Percentiles rank a stretch among this genome's conserved stretches.
phyloP scores from a whole-genome alignment of 2,329 filamentous ascomycete genomes.

The Pseudogymnoascus sp. region DNA sequence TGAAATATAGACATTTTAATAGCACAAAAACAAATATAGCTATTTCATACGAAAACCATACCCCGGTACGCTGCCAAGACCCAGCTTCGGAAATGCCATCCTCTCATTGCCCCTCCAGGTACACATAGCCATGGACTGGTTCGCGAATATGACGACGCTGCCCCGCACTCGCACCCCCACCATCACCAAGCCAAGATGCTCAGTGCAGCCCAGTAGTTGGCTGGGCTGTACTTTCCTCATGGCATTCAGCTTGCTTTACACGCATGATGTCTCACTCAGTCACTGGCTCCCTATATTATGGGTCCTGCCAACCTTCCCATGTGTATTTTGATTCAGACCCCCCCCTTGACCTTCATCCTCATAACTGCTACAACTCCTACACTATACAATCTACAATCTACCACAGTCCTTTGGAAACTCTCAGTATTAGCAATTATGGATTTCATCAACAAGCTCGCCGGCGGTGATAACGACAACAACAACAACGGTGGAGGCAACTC shows the following conservation, averaged over 20 bases:
- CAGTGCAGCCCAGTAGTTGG: background rate
- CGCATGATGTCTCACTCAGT: conserved; percentile 1
- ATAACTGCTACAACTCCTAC: background rate
- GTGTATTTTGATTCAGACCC: background rate
- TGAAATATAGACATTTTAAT: background rate
- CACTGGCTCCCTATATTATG: conserved; percentile 8
- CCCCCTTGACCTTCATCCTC: background rate
- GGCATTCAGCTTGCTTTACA: background rate
- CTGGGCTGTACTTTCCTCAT: background rate
- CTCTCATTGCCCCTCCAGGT: background rate
- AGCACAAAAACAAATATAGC: background rate
- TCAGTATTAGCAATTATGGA: conserved; percentile 36
- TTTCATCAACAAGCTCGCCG: conserved; percentile 44
- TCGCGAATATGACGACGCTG: background rate
- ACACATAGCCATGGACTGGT: background rate
- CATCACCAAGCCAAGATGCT: background rate
- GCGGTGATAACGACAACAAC: conserved; percentile 33
- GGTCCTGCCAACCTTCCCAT: background rate
- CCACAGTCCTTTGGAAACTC: background rate
- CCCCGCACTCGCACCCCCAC: conserved; percentile 1
- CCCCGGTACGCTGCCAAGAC: background rate
- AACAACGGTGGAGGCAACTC: conserved; percentile 21
- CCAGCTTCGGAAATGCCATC: background rate
- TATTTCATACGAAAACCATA: background rate
- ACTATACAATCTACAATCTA: background rate